Base-by-base conservation (phyloP, 345 rosid species). In the Ricinus communis region DNA sequence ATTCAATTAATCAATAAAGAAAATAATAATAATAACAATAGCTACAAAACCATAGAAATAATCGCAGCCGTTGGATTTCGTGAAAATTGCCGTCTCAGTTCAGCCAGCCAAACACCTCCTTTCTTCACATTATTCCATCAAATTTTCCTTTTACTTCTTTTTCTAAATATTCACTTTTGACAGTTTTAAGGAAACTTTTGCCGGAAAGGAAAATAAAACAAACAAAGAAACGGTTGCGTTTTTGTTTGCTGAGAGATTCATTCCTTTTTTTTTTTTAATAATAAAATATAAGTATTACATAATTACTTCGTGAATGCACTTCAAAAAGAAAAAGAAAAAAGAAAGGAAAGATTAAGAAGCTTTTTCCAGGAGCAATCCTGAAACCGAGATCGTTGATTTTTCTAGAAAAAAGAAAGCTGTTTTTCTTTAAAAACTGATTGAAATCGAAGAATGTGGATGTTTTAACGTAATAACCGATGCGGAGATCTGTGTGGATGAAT, bases 401-500 rank as follows among this genome's bases (percentile, higher is more conserved):
- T n/a, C n/a, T n/a, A n/a, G n/a, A n/a, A n/a, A n/a, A n/a, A n/a
- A n/a, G 19, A 8, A 25, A 27, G 59, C 56, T 10, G 24, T 50
- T 55, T 25, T 14, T 9, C 50, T 46, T 28, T 4, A 9, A 12
- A 18, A 51, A 28, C 19, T n/a, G 30, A 28, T 54, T 10, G 6
- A n/a, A 36, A 51, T 70, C 27, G 22, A 11, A 24, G 66, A 70
- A 70, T 70, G 73, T 28, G 21, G 56, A 5, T 59, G 43, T 25
- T 28, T n/a, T n/a, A n/a, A n/a, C n/a, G n/a, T n/a, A n/a, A n/a
- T n/a, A n/a, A 33, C 6, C 2, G 38, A 16, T 14, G 56, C 38
- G 31, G 74, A 49, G 49, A 57, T 70, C 50, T 22, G 58, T 33
- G 76, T 80, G 74, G 71, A 93, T 88, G 96, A 88, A 76, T 81